A percentile compares a stretch with the other conserved stretches of the same genome.
These are phyloP conservation scores for Xerocomellus dryophilus DNA, from an alignment of 768 basidiomycete genomes.

Conservation along the genomic window DNA sequence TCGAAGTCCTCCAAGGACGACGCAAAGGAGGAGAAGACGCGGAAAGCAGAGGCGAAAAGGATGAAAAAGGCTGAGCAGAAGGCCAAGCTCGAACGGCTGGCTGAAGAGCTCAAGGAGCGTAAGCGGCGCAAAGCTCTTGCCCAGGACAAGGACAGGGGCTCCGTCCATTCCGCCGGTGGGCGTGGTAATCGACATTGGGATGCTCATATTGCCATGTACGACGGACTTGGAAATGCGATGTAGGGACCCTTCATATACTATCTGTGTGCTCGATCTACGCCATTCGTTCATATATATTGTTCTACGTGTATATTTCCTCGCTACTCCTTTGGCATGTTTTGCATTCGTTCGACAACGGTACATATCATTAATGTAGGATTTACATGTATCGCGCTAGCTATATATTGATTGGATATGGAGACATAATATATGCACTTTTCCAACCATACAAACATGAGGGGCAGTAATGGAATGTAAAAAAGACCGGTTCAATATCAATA, in stretches of 20 bases:
- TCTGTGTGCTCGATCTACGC: slow-evolving; percentile 16
- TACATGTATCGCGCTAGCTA: slow-evolving; percentile 23
- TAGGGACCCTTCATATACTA: slow-evolving; percentile 16
- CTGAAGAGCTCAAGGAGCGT: slow-evolving; percentile 43
- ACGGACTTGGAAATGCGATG: slow-evolving; percentile 25
- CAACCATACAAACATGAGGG: slow-evolving; percentile 1
- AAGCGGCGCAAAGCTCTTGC: slow-evolving; percentile 31
- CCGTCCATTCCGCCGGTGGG: slow-evolving; percentile 28
- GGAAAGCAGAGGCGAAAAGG: slow-evolving; percentile 43
- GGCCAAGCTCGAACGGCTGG: slow-evolving; percentile 41
- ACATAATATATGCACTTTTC: slow-evolving; percentile 1
- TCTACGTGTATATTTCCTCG: slow-evolving; percentile 9
- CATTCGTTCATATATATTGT: slow-evolving; percentile 16
- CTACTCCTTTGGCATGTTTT: slow-evolving; percentile 15
- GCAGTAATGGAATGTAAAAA: not conserved
- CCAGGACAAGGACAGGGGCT: slow-evolving; percentile 33
- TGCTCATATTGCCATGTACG: slow-evolving; percentile 31
- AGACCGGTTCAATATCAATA: not conserved
- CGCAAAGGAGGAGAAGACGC: slow-evolving; percentile 40
- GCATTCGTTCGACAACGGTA: slow-evolving; percentile 13
- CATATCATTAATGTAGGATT: slow-evolving; percentile 30
- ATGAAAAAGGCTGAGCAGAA: slow-evolving; percentile 42
- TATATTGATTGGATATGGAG: slow-evolving; percentile 10
- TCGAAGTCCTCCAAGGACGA: slow-evolving; percentile 21
- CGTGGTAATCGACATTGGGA: slow-evolving; percentile 24